Conservation (phyloP, 371 early-diverging fungal genomes). For the Blakeslea trispora region DNA sequence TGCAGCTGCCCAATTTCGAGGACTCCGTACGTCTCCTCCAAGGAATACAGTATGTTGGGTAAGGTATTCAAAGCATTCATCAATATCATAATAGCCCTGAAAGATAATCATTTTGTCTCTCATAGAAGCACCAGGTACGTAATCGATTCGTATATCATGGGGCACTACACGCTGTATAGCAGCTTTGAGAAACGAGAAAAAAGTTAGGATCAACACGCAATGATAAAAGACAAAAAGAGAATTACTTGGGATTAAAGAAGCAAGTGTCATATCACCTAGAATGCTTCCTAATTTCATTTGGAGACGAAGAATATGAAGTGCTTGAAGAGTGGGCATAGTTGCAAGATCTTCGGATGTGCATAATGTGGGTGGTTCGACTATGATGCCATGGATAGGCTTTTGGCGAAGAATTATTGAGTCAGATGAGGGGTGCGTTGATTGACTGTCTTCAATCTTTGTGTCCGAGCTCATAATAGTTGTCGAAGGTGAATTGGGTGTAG, state of each 20-base stretch:
- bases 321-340: slow-evolving; percentile 42
- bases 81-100: slow-evolving; percentile 40
- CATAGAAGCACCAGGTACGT: slow-evolving; percentile 29
- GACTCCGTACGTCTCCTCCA: slow-evolving; percentile 52
- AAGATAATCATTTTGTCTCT: slow-evolving; percentile 49
- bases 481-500: no score
- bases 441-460: neutral
- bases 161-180: slow-evolving; percentile 43
- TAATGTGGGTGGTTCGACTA: slow-evolving; percentile 28
- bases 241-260: slow-evolving; percentile 41
- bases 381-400: slow-evolving; percentile 30
- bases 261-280: slow-evolving; percentile 20
- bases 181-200: slow-evolving; percentile 19
- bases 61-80: slow-evolving; percentile 47
- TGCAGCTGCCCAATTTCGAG: slow-evolving; percentile 49
- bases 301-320: slow-evolving; percentile 37
- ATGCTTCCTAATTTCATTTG: slow-evolving; percentile 41
- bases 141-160: slow-evolving; percentile 49
- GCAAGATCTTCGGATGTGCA: slow-evolving; percentile 35
- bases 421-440: neutral
- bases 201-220: neutral
- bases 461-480: neutral
- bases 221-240: neutral
- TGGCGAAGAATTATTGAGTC: slow-evolving; percentile 2
- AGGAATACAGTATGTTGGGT: slow-evolving; percentile 45